Percentiles rank a stretch among this genome's conserved stretches.
phyloP scores from a whole-genome alignment of 78 protist species.

The Dictyostelium brefeldianum region DNA sequence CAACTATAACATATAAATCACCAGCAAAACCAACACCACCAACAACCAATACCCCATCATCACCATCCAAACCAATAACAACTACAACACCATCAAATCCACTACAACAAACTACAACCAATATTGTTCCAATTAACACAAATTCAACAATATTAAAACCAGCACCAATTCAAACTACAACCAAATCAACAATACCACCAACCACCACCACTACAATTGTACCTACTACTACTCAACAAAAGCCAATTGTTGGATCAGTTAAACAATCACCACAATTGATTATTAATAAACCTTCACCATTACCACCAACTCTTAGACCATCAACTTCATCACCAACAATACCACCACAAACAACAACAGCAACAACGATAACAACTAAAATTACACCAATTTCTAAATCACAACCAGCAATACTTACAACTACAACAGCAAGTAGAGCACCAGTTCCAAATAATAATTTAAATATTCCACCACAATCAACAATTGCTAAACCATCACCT shows the following conservation, averaged over 20 bases:
- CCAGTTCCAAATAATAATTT: conserved; percentile 5
- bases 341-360: background rate
- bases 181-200: background rate
- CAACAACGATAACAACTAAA: background rate
- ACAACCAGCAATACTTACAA: background rate
- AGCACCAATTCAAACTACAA: background rate
- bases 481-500: background rate
- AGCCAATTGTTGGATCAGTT: background rate
- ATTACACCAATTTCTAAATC: background rate
- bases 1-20: background rate
- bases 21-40: background rate
- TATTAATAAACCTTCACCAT: background rate
- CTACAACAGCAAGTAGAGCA: conserved; percentile 37
- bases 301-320: background rate
- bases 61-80: background rate
- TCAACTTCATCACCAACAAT: background rate
- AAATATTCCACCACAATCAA: background rate
- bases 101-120: background rate
- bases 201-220: background rate
- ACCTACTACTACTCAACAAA: background rate
- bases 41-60: background rate
- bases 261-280: background rate
- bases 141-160: background rate
- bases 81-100: background rate
- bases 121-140: background rate